phyloP scores from a whole-genome alignment of 2,329 filamentous ascomycete species.

The Pseudohalonectria lignicola region DNA sequence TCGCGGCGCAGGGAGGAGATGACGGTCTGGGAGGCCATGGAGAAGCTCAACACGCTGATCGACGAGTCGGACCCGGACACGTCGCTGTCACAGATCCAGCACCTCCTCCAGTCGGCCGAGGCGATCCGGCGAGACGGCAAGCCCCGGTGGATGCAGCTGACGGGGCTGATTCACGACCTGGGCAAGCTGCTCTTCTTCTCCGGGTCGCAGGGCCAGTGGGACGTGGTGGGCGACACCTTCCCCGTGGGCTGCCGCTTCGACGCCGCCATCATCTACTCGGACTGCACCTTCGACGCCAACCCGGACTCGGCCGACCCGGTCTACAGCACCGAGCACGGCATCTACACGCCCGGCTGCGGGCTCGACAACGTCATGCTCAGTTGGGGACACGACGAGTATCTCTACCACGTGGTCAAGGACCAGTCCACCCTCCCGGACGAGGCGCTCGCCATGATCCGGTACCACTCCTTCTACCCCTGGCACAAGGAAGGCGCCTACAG shows the following conservation, averaged over 20 bases:
- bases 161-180: constrained; percentile 67
- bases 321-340: constrained; percentile 67
- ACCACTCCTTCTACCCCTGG: constrained; percentile 92
- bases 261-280: constrained; percentile 67
- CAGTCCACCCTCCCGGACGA: constrained; percentile 71
- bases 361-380: constrained; percentile 81
- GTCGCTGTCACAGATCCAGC: constrained; percentile 76
- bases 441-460: constrained; percentile 84
- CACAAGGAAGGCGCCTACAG: constrained; percentile 70
- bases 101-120: constrained; percentile 79
- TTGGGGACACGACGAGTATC: constrained; percentile 84
- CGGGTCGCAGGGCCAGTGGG: constrained; percentile 82
- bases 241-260: constrained; percentile 69
- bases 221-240: constrained; percentile 82
- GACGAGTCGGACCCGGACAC: constrained; percentile 91
- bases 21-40: constrained; percentile 85
- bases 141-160: constrained; percentile 73
- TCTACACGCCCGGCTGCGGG: constrained; percentile 70
- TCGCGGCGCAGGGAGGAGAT: constrained; percentile 56
- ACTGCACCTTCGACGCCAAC: constrained; percentile 67
- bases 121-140: constrained; percentile 79
- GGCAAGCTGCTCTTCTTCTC: constrained; percentile 75
- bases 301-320: constrained; percentile 61
- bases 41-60: constrained; percentile 83
- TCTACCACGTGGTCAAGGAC: constrained; percentile 78